Evolutionary conservation across 345 rosid species (phyloP).

Genomic region (Psidium guajava): DNA sequence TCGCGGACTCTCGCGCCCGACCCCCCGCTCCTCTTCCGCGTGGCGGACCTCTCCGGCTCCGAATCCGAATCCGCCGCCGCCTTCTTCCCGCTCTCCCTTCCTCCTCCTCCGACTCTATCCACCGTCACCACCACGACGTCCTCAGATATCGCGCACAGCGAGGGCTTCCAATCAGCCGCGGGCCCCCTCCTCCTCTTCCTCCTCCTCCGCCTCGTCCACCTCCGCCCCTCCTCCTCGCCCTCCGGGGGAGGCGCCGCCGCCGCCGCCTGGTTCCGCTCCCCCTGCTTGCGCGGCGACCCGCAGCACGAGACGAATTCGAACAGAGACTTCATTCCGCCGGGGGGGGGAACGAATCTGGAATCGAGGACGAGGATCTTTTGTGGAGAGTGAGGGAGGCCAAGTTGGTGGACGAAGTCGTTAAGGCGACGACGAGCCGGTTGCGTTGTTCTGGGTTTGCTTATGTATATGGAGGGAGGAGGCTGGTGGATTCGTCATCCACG

Average conservation of each 20-base stretch:
- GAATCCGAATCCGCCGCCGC: neutral
- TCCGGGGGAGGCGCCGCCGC: neutral
- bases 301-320: constrained; percentile 43
- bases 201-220: constrained; percentile 12
- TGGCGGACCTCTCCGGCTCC: constrained; percentile 18
- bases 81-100: constrained; percentile 7
- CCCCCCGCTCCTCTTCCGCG: neutral
- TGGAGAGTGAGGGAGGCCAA: neutral
- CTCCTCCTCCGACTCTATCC: neutral
- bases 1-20: constrained; percentile 15
- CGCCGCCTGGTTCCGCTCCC: neutral
- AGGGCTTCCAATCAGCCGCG: constrained; percentile 52
- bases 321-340: constrained; percentile 14
- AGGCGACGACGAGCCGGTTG: neutral
- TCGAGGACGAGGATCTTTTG: neutral
- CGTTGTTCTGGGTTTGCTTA: neutral
- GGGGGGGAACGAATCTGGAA: neutral
- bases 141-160: constrained; percentile 51
- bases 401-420: neutral
- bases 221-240: neutral
- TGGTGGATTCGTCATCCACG: neutral
- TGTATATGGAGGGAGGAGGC: neutral
- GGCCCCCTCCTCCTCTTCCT: neutral
- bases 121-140: constrained; percentile 14
- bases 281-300: constrained; percentile 1